phyloP scores from a whole-genome alignment of 2,329 filamentous ascomycete genomes.

The Metarhizium robertsii region DNA sequence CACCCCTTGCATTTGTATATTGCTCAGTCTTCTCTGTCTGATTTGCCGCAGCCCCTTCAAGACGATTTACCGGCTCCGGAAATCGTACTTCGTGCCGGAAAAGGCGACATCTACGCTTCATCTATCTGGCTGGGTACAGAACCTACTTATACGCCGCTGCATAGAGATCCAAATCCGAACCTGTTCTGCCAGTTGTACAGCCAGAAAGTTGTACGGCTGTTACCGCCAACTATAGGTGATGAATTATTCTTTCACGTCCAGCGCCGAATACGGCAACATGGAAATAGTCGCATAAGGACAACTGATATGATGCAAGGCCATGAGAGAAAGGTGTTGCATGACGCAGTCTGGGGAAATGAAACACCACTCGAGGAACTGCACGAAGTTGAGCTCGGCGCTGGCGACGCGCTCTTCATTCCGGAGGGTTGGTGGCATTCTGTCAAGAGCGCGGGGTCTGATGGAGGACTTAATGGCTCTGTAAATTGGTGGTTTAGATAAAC shows the following conservation, averaged over 20 bases:
- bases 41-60: constrained; percentile 55
- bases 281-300: constrained; percentile 52
- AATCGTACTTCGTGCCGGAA: constrained; percentile 53
- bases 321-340: constrained; percentile 58
- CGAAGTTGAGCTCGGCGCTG: constrained; percentile 50
- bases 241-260: constrained; percentile 50
- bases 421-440: constrained; percentile 39
- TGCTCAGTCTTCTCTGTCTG: constrained; percentile 65
- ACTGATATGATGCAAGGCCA: constrained; percentile 85
- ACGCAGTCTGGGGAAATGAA: constrained; percentile 55
- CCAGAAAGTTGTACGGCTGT: constrained; percentile 62
- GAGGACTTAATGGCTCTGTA: constrained; percentile 30
- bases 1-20: constrained; percentile 58
- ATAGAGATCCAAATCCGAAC: constrained; percentile 91
- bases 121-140: constrained; percentile 84
- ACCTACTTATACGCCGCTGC: constrained; percentile 82
- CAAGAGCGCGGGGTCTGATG: constrained; percentile 24
- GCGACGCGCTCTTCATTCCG: constrained; percentile 31
- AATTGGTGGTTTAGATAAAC: constrained; percentile 37
- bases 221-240: constrained; percentile 55
- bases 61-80: constrained; percentile 59
- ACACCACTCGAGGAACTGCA: constrained; percentile 22
- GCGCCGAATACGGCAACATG: constrained; percentile 24
- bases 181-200: constrained; percentile 77
- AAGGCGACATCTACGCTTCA: constrained; percentile 76